These are phyloP conservation scores for Puccinia hordei DNA, from an alignment of 1,284 basidiomycete species.

Conservation along the genomic window DNA sequence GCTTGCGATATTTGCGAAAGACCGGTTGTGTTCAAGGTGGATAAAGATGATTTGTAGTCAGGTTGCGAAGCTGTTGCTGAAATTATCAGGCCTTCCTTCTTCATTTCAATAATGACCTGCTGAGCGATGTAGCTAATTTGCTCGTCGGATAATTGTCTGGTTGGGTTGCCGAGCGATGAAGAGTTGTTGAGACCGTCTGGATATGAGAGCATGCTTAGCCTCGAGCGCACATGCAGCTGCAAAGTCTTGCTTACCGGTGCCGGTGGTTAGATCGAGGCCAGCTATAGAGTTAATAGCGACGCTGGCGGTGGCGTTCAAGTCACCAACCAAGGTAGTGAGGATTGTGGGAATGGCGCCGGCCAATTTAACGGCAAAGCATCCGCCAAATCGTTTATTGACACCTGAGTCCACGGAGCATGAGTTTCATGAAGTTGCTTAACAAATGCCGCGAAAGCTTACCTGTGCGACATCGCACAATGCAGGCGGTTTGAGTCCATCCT, in stretches of 20 bases:
- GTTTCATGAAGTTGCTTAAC: background rate
- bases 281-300: background rate
- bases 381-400: conserved; percentile 45
- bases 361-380: conserved; percentile 44
- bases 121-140: conserved; percentile 5
- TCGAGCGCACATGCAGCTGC: too few relatives aligned
- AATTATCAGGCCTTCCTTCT: background rate
- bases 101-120: conserved; percentile 14
- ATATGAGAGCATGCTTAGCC: too few relatives aligned
- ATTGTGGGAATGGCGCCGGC: background rate
- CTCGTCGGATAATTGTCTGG: background rate
- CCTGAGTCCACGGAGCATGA: background rate
- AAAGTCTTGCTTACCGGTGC: too few relatives aligned
- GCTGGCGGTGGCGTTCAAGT: background rate
- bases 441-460: background rate
- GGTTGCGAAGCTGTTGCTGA: background rate
- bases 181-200: too few relatives aligned
- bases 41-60: background rate
- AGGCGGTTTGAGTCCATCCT: conserved; percentile 32
- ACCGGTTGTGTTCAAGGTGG: background rate
- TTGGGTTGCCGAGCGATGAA: background rate
- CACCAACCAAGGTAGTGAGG: background rate
- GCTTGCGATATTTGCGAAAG: background rate
- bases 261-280: too few relatives aligned
- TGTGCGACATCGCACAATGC: conserved; percentile 39